These are phyloP conservation scores for Mycena citricolor DNA, from an alignment of 1,284 basidiomycete species.

Conservation along the genomic window DNA sequence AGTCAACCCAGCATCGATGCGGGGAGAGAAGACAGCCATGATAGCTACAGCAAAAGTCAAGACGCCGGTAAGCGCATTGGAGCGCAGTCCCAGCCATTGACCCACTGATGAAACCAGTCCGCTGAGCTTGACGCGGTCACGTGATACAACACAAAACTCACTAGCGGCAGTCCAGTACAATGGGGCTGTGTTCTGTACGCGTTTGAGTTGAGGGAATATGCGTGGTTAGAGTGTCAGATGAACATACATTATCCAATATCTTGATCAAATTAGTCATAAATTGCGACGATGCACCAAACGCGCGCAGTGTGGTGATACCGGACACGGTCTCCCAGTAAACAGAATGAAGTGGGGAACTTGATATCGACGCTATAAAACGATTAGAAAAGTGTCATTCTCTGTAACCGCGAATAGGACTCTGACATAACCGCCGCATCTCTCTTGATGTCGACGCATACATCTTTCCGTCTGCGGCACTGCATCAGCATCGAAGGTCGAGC, in stretches of 20 bases:
- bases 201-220: background rate
- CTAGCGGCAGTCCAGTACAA: slow-evolving; percentile 64
- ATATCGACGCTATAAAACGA: slow-evolving; percentile 33
- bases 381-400: background rate
- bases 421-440: slow-evolving; percentile 84
- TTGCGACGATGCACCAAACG: slow-evolving; percentile 87
- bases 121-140: slow-evolving; percentile 38
- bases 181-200: slow-evolving; percentile 61
- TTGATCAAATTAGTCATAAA: slow-evolving; percentile 84
- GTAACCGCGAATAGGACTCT: slow-evolving; percentile 19
- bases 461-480: slow-evolving; percentile 44
- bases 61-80: slow-evolving; percentile 76
- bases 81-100: slow-evolving; percentile 77
- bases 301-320: slow-evolving; percentile 83
- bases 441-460: slow-evolving; percentile 84
- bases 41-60: slow-evolving; percentile 76
- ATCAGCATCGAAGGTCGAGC: slow-evolving; percentile 11
- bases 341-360: slow-evolving; percentile 87
- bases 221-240: background rate
- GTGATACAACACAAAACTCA: slow-evolving; percentile 68
- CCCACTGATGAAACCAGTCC: slow-evolving; percentile 51
- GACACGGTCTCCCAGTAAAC: slow-evolving; percentile 90
- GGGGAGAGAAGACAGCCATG: slow-evolving; percentile 65
- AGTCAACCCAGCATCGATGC: slow-evolving; percentile 74
- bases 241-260: slow-evolving; percentile 65